Evolutionary conservation across 2,329 filamentous ascomycete species (phyloP).

Genomic region (Sclerotinia minor): DNA sequence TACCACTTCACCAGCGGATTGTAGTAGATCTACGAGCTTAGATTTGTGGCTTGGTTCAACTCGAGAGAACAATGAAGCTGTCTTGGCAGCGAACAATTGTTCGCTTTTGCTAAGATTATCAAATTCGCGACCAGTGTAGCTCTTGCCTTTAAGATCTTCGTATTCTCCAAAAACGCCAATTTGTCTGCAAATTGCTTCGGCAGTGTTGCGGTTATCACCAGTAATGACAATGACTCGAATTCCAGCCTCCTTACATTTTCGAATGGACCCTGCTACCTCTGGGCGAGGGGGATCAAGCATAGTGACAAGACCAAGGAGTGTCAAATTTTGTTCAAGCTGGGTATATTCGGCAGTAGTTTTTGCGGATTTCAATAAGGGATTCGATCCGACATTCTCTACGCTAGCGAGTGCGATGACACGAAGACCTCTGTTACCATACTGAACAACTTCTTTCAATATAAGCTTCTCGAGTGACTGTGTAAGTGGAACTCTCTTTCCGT

Average conservation of each 20-base stretch:
- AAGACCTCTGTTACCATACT: slow-evolving; percentile 89
- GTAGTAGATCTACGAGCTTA: slow-evolving; percentile 94
- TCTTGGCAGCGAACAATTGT: slow-evolving; percentile 80
- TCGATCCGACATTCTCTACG: slow-evolving; percentile 71
- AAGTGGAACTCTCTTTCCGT: slow-evolving; percentile 75
- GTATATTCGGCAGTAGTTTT: slow-evolving; percentile 82
- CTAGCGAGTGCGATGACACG: slow-evolving; percentile 92
- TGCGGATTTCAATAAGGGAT: slow-evolving; percentile 70
- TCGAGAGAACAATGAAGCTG: slow-evolving; percentile 88
- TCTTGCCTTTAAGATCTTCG: slow-evolving; percentile 87
- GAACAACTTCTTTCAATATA: slow-evolving; percentile 76
- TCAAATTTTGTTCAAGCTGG: slow-evolving; percentile 89
- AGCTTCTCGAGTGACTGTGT: slow-evolving; percentile 67
- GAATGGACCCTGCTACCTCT: slow-evolving; percentile 83
- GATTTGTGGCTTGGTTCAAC: slow-evolving; percentile 96
- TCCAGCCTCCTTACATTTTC: slow-evolving; percentile 86
- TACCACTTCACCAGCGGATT: slow-evolving; percentile 89
- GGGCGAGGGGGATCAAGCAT: slow-evolving; percentile 97
- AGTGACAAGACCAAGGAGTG: slow-evolving; percentile 85
- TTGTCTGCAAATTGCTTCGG: slow-evolving; percentile 94
- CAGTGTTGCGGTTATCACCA: slow-evolving; percentile 95
- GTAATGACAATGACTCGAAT: slow-evolving; percentile 98
- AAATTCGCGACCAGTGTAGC: slow-evolving; percentile 92
- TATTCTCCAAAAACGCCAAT: slow-evolving; percentile 86
- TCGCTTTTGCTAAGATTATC: slow-evolving; percentile 77